Evolutionary conservation across 169 alveolate species (phyloP).

Genomic region (Plasmodium fragile): DNA sequence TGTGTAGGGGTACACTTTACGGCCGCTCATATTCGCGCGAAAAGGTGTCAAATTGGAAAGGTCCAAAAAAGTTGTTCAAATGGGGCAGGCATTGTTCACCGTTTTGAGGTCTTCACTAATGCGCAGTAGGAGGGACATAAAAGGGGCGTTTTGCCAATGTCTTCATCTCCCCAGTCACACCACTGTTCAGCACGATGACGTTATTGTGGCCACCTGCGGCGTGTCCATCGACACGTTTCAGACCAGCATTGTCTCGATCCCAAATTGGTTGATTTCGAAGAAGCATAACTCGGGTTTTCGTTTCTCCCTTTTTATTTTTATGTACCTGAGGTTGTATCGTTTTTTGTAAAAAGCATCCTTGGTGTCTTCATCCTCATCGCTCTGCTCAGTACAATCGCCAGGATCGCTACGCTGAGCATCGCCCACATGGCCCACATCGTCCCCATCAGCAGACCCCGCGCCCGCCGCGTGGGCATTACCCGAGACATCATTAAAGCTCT

Average conservation of each 20-base stretch:
- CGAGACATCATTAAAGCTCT: constrained; percentile 13
- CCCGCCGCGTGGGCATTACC: background rate
- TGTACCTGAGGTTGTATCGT: constrained; percentile 53
- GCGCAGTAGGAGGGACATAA: background rate
- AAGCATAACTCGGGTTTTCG: constrained; percentile 13
- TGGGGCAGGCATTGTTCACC: background rate
- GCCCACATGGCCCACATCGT: background rate
- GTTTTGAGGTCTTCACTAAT: background rate
- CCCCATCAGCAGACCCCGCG: background rate
- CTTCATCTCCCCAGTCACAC: background rate
- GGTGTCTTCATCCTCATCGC: background rate
- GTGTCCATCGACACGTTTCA: background rate
- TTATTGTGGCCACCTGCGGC: background rate
- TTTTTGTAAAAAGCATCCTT: constrained; percentile 22
- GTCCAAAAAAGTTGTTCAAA: background rate
- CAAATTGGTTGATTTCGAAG: constrained; percentile 54
- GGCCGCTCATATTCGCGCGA: background rate
- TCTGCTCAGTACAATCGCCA: background rate
- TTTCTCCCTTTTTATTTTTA: constrained; percentile 25
- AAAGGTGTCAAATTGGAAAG: background rate
- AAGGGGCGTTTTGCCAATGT: background rate
- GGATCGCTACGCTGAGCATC: background rate
- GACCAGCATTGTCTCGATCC: constrained; percentile 31
- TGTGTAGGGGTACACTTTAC: background rate
- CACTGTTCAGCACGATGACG: background rate